These are phyloP conservation scores for Coemansia sp. DNA, from an alignment of 192 early-diverging fungal species.

Conservation along the genomic window DNA sequence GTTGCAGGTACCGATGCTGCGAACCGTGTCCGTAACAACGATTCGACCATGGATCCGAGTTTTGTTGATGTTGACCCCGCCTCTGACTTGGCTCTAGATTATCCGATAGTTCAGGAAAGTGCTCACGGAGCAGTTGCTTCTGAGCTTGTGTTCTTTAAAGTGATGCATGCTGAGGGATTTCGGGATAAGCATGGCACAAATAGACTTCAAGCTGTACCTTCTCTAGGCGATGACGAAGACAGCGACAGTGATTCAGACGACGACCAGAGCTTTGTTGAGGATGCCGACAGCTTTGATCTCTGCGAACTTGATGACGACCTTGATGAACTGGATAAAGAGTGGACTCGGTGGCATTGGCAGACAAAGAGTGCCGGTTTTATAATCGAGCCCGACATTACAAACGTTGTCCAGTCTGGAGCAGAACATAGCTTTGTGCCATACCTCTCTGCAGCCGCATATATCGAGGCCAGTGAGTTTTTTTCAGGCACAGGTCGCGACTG, in stretches of 20 bases:
- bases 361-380: constrained; percentile 24
- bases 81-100: constrained; percentile 19
- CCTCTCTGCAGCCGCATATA: constrained; percentile 19
- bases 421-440: constrained; percentile 40
- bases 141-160: constrained; percentile 45
- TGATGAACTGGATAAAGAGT: constrained; percentile 13
- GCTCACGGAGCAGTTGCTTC: neutral
- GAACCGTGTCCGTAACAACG: constrained; percentile 17
- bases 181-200: constrained; percentile 3
- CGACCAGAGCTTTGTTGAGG: constrained; percentile 11
- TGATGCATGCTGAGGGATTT: constrained; percentile 41
- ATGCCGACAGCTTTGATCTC: neutral
- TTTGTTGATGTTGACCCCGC: constrained; percentile 29
- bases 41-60: neutral
- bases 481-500: neutral
- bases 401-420: constrained; percentile 41
- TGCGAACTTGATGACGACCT: constrained; percentile 14
- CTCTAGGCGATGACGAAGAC: constrained; percentile 3
- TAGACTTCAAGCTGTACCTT: constrained; percentile 7
- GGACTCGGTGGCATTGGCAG: constrained; percentile 39
- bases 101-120: neutral
- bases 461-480: neutral
- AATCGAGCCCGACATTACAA: constrained; percentile 35
- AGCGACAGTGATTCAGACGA: constrained; percentile 11
- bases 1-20: constrained; percentile 27